phyloP scores from a whole-genome alignment of 345 rosid species.

The Camelina laxa region DNA sequence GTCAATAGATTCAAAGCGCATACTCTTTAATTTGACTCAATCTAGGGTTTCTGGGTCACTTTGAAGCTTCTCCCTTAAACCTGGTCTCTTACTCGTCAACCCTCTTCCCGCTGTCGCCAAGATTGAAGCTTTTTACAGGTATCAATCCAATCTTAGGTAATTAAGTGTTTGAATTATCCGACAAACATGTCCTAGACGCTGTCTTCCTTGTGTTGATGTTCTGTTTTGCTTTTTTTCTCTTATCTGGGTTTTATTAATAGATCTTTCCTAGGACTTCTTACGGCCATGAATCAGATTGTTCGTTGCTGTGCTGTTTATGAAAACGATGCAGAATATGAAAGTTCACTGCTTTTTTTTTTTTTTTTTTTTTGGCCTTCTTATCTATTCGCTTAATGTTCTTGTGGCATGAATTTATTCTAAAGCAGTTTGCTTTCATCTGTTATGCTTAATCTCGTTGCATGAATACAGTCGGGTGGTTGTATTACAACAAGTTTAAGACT shows the following conservation, averaged over 20 bases:
- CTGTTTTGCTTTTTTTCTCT: slow-evolving; percentile 24
- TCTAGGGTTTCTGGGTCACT: slow-evolving; percentile 37
- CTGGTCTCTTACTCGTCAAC: slow-evolving; percentile 14
- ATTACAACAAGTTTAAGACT: neutral
- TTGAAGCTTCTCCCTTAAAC: slow-evolving; percentile 29
- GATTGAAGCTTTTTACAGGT: slow-evolving; percentile 33
- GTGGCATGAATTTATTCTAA: neutral
- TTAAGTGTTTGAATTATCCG: slow-evolving; percentile 6
- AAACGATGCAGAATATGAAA: slow-evolving; percentile 19
- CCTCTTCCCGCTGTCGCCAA: slow-evolving; percentile 31
- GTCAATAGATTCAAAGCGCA: slow-evolving; percentile 25
- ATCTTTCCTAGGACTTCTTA: slow-evolving; percentile 17
- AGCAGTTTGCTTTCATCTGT: slow-evolving; percentile 7
- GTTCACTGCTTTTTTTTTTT: neutral
- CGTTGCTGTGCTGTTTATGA: neutral
- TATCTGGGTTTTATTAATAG: slow-evolving; percentile 20
- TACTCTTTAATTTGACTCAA: slow-evolving; percentile 30
- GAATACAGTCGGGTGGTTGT: slow-evolving; percentile 8
- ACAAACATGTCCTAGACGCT: slow-evolving; percentile 13
- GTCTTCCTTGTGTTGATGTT: slow-evolving; percentile 25
- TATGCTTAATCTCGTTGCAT: slow-evolving; percentile 21
- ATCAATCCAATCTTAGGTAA: neutral
- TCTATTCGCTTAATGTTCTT: neutral
- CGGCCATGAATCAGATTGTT: neutral
- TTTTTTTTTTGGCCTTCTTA: neutral